These are phyloP conservation scores for Cordyceps militaris DNA, from an alignment of 2,329 filamentous ascomycete genomes.

Conservation along the genomic window DNA sequence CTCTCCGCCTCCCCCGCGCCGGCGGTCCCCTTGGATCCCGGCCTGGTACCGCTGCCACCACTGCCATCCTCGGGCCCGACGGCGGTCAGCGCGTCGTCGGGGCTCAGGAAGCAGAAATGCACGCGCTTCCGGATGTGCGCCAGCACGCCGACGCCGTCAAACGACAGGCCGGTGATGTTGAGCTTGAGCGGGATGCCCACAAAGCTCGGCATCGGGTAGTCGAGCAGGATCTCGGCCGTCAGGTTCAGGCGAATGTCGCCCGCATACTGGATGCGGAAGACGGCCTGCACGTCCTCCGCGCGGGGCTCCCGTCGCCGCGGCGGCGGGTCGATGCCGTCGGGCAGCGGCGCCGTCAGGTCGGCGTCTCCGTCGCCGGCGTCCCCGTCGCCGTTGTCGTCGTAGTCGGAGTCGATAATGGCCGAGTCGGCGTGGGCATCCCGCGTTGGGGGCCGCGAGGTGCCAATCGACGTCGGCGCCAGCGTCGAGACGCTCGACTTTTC, in stretches of 20 bases:
- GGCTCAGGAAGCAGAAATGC: conserved; percentile 90
- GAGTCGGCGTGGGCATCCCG: conserved; percentile 39
- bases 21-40: conserved; percentile 11
- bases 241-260: conserved; percentile 83
- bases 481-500: conserved; percentile 59
- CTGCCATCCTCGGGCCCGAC: conserved; percentile 45
- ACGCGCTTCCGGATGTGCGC: conserved; percentile 84
- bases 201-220: conserved; percentile 98
- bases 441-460: conserved; percentile 50
- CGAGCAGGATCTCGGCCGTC: conserved; percentile 89
- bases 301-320: conserved; percentile 62
- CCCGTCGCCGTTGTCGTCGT: conserved; percentile 26
- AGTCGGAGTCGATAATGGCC: conserved; percentile 33
- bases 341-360: conserved; percentile 14
- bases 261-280: conserved; percentile 83
- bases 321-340: conserved; percentile 17
- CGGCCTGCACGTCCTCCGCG: conserved; percentile 83
- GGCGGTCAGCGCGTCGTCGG: conserved; percentile 78
- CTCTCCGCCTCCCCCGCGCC: conserved; percentile 20
- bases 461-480: conserved; percentile 47
- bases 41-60: conserved; percentile 14
- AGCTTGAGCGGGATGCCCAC: conserved; percentile 91
- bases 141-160: conserved; percentile 88
- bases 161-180: conserved; percentile 89
- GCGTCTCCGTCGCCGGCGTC: conserved; percentile 10